Conservation (phyloP, 2,329 filamentous ascomycete species). For the Colletotrichum noveboracense region DNA sequence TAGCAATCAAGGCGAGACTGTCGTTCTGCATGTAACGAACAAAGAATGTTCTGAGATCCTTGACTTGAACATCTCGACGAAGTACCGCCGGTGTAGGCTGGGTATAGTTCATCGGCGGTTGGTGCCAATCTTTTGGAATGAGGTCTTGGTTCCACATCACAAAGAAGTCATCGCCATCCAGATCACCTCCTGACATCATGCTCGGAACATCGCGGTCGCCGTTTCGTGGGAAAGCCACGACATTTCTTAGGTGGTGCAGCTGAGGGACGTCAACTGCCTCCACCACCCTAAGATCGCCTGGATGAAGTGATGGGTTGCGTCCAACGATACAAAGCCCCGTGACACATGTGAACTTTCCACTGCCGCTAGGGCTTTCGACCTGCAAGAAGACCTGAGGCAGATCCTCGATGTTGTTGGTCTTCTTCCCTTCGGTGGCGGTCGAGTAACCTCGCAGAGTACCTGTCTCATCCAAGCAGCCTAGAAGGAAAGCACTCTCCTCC, state of each 20-base stretch:
- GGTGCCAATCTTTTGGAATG: slow-evolving; percentile 73
- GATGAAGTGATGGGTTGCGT: slow-evolving; percentile 91
- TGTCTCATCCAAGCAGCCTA: slow-evolving; percentile 90
- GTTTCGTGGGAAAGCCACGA: slow-evolving; percentile 84
- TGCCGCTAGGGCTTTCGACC: slow-evolving; percentile 64
- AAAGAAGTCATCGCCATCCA: slow-evolving; percentile 96
- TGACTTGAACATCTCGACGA: slow-evolving; percentile 67
- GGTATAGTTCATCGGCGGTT: slow-evolving; percentile 78
- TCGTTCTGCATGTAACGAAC: slow-evolving; percentile 94
- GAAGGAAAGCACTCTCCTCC: slow-evolving; percentile 82
- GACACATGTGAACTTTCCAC: slow-evolving; percentile 66
- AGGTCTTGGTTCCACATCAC: slow-evolving; percentile 87
- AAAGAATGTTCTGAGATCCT: slow-evolving; percentile 84
- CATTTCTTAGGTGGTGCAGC: slow-evolving; percentile 80
- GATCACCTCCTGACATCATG: slow-evolving; percentile 95
- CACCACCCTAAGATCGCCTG: slow-evolving; percentile 89
- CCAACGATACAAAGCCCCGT: slow-evolving; percentile 83
- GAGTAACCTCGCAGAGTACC: slow-evolving; percentile 75
- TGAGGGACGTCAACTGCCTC: slow-evolving; percentile 76
- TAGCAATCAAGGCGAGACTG: slow-evolving; percentile 78
- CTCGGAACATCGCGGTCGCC: slow-evolving; percentile 86
- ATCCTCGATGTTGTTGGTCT: slow-evolving; percentile 49
- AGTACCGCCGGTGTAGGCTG: slow-evolving; percentile 61
- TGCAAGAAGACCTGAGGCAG: slow-evolving; percentile 92
- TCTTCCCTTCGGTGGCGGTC: slow-evolving; percentile 44